Evolutionary conservation across 1,139 yeast species (phyloP).

Genomic region (Saccharomyces hybrid): DNA sequence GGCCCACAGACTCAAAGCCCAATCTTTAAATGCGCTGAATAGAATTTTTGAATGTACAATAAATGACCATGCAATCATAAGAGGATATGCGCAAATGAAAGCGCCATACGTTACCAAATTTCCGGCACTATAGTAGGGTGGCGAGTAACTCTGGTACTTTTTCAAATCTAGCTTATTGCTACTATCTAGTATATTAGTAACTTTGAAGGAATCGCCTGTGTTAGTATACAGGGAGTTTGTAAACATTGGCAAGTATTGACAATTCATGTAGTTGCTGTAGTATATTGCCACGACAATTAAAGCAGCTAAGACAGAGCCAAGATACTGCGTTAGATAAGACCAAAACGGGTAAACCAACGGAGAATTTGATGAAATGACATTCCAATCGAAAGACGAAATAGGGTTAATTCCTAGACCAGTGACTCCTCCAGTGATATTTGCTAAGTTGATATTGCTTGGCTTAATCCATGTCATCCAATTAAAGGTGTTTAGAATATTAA

Average conservation of each 20-base stretch:
- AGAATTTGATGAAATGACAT: slow-evolving; percentile 31
- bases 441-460: slow-evolving; percentile 48
- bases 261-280: slow-evolving; percentile 46
- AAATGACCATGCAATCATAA: slow-evolving; percentile 42
- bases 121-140: slow-evolving; percentile 56
- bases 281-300: slow-evolving; percentile 40
- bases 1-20: slow-evolving; percentile 28
- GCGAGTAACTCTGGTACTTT: slow-evolving; percentile 42
- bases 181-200: slow-evolving; percentile 37
- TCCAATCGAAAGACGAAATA: slow-evolving; percentile 46
- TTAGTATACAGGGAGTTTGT: slow-evolving; percentile 43
- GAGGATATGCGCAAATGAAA: slow-evolving; percentile 52
- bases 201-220: slow-evolving; percentile 39
- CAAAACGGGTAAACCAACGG: slow-evolving; percentile 43
- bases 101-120: slow-evolving; percentile 49
- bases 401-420: slow-evolving; percentile 54
- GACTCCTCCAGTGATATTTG: slow-evolving; percentile 45
- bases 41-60: slow-evolving; percentile 27
- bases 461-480: slow-evolving; percentile 62
- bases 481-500: slow-evolving; percentile 32
- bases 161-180: slow-evolving; percentile 35
- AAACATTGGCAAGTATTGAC: slow-evolving; percentile 50
- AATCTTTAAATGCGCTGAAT: slow-evolving; percentile 22
- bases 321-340: slow-evolving; percentile 37
- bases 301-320: slow-evolving; percentile 42